phyloP scores from a whole-genome alignment of 2,329 filamentous ascomycete species.

The Incumbomyces delicatus region DNA sequence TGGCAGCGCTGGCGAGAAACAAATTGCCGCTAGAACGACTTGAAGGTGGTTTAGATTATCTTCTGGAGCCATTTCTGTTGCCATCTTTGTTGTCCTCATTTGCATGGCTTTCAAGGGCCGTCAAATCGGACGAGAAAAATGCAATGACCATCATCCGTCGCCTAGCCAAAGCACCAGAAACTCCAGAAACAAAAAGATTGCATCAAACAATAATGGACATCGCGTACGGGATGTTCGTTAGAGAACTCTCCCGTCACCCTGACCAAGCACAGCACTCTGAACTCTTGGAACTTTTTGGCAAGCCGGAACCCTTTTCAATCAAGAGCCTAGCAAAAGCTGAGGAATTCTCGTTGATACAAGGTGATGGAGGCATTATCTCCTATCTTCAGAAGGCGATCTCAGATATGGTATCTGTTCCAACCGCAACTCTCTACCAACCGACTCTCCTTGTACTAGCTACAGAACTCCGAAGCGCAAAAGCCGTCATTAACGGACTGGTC shows the following conservation, averaged over 20 bases:
- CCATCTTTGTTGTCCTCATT: constrained; percentile 52
- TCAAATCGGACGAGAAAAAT: constrained; percentile 37
- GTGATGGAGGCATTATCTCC: not conserved
- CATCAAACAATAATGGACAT: constrained; percentile 51
- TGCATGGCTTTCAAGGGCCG: constrained; percentile 44
- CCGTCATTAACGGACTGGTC: constrained; percentile 29
- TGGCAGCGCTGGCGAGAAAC: constrained; percentile 47
- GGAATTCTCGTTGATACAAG: constrained; percentile 10
- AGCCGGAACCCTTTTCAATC: constrained; percentile 44
- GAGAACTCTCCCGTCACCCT: constrained; percentile 32
- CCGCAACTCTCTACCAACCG: not conserved
- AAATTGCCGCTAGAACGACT: constrained; percentile 48
- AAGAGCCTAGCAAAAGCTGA: constrained; percentile 33
- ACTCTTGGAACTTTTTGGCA: constrained; percentile 37
- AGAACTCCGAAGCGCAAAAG: constrained; percentile 31
- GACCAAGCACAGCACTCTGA: constrained; percentile 30
- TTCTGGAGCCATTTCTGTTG: constrained; percentile 54
- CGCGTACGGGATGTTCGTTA: constrained; percentile 42
- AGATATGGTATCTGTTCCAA: constrained; percentile 8
- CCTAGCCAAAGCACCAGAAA: constrained; percentile 49
- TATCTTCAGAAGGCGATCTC: constrained; percentile 10
- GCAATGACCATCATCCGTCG: constrained; percentile 47
- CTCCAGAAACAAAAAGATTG: constrained; percentile 50
- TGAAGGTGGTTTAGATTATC: constrained; percentile 53
- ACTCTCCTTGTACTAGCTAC: constrained; percentile 22